Base-by-base conservation (phyloP, 768 basidiomycete species). In the Suillus fuscotomentosus region DNA sequence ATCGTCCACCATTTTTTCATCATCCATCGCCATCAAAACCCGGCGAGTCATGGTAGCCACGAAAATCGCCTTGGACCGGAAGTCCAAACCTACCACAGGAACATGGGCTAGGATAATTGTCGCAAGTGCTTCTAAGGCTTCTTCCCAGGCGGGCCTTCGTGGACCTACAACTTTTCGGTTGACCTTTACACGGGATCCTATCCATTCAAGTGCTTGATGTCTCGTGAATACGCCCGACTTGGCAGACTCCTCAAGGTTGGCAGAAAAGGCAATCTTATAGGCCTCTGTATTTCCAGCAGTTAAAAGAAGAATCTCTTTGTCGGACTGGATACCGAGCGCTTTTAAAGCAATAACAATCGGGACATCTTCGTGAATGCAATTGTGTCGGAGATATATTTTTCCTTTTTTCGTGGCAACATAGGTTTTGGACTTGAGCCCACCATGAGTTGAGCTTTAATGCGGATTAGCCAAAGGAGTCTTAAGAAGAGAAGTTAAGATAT, bases 81-180 rank as follows among this genome's bases (percentile, higher is more conserved):
- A 92, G 77, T 99, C 94, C 55, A 97, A 81, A 20, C 90, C 88
- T 51, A 86, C 83, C 24, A 99, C 95, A 3, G 95, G 94, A 2
- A 99, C 95, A 74, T 99, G 97, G 3, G 95, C 96, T 22, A 99
- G 84, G 1, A 99, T 94, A 71, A 99, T 97, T 1, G 97, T 97
- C 0, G 97, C 95, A n/a, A 99, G 83, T 4, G 95, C 95, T 72
- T 98, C 96, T 57, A 97, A 76, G 0, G 97, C 97, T 76, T 99
- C 95, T 77, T 99, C 97, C 88, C 91, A 92, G 41, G 88, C 85
- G 0, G 95, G 94, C 38, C 95, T 78, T 63, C 92, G 81, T 34
- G 91, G 90, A n/a, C 94, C 90, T 69, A 91, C 83, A 24, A 92
- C 83, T 68, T 89, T 84, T 63, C 89, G 83, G 73, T 94, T 95